Evolutionary conservation across 2,329 filamentous ascomycete genomes (phyloP).

Genomic region (Aspergillus carbonarius): DNA sequence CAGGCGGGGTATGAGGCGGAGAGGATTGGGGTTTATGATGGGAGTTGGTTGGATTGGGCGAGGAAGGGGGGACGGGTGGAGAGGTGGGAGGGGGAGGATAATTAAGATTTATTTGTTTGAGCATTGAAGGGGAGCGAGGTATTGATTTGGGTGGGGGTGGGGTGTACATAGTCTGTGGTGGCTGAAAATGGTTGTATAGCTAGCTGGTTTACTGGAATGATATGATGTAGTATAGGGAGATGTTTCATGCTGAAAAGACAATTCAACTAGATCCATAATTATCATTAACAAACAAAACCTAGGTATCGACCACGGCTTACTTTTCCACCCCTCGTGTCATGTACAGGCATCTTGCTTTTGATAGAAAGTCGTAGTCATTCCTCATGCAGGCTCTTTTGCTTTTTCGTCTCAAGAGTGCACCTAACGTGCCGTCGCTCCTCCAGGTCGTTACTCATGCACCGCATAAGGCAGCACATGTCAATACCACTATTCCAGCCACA

Average conservation of each 20-base stretch:
- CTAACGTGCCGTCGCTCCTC: neutral
- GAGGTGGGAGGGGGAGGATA: constrained; percentile 41
- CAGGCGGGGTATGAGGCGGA: constrained; percentile 72
- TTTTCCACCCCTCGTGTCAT: constrained; percentile 22
- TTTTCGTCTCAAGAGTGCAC: neutral
- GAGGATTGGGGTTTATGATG: constrained; percentile 53
- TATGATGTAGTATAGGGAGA: too few species aligned
- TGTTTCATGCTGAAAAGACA: neutral
- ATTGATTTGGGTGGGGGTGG: neutral
- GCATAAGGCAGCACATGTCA: neutral
- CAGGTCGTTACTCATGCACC: neutral
- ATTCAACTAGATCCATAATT: constrained; percentile 15
- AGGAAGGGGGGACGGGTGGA: constrained; percentile 66
- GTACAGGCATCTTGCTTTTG: constrained; percentile 27
- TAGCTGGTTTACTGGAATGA: too few species aligned
- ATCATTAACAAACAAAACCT: constrained; percentile 21
- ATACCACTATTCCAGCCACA: neutral
- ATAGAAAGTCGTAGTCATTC: constrained; percentile 25
- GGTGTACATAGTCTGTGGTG: neutral
- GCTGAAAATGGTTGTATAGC: too few species aligned
- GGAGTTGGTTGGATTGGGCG: constrained; percentile 72
- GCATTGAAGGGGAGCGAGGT: neutral
- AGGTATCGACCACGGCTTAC: constrained; percentile 23
- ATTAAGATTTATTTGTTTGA: neutral
- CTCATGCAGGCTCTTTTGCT: constrained; percentile 18